These are phyloP conservation scores for Ceratobasidium sp. DNA, from an alignment of 1,284 basidiomycete genomes.

Conservation along the genomic window DNA sequence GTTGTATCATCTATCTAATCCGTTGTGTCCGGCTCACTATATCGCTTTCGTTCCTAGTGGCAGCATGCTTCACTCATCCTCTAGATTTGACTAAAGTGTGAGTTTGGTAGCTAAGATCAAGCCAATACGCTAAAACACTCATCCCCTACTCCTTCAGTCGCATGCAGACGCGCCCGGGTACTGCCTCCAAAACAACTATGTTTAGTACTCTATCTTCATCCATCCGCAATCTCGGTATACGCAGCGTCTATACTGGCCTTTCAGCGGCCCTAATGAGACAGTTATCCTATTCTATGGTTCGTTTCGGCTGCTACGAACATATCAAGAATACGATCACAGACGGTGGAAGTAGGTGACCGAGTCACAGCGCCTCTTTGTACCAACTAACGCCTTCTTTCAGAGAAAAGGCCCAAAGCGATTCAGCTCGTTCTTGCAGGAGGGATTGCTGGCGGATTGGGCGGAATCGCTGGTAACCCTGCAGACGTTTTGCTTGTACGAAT, in stretches of 20 bases:
- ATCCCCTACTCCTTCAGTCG: constrained; percentile 60
- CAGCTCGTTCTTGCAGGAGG: constrained; percentile 74
- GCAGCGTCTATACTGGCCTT: constrained; percentile 49
- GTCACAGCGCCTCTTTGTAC: background rate
- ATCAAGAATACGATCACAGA: constrained; percentile 44
- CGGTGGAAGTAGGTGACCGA: constrained; percentile 37
- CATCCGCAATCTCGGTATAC: constrained; percentile 45
- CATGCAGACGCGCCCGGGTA: constrained; percentile 72
- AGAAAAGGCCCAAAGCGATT: constrained; percentile 64
- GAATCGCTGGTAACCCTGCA: constrained; percentile 83
- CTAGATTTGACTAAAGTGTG: constrained; percentile 90
- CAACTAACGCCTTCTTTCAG: constrained; percentile 52
- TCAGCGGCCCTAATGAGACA: constrained; percentile 49
- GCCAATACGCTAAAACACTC: background rate
- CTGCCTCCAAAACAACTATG: constrained; percentile 48
- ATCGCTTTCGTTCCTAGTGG: constrained; percentile 67
- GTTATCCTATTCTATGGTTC: constrained; percentile 49
- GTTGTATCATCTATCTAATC: constrained; percentile 54
- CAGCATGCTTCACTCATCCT: constrained; percentile 87
- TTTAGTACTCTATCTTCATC: constrained; percentile 47
- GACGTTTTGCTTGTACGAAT: constrained; percentile 66
- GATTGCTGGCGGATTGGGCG: constrained; percentile 82
- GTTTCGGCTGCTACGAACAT: constrained; percentile 50
- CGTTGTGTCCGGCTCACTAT: constrained; percentile 32
- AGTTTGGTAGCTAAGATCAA: constrained; percentile 34